A percentile compares a stretch with the other conserved stretches of the same genome.
Conservation (phyloP, 345 rosid species). For the Raphanus sativus region DNA sequence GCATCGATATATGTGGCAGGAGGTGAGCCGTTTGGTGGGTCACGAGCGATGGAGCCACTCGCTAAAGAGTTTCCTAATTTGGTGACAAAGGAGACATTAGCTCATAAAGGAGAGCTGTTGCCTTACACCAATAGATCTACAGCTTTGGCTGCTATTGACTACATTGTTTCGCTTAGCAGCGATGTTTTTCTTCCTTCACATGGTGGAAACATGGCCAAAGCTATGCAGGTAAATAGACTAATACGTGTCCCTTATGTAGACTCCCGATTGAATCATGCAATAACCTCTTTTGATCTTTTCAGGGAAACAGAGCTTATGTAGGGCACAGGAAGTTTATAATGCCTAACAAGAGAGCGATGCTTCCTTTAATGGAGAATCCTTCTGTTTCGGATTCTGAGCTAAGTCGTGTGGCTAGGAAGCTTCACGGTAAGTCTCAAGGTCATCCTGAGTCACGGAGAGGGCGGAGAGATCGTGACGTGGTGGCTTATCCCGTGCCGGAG, state of each 20-base stretch:
- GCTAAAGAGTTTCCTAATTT: constrained; percentile 51
- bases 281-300: not conserved
- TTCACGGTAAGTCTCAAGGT: constrained; percentile 62
- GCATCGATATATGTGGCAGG: constrained; percentile 67
- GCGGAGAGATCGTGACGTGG: constrained; percentile 58
- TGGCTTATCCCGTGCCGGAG: constrained; percentile 69
- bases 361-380: constrained; percentile 56
- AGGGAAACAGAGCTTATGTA: constrained; percentile 74
- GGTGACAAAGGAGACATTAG: constrained; percentile 58
- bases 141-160: constrained; percentile 72
- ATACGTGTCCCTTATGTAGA: too few relatives aligned
- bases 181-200: constrained; percentile 77
- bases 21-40: constrained; percentile 74
- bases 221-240: constrained; percentile 51
- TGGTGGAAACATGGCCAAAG: constrained; percentile 84
- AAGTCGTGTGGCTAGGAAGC: constrained; percentile 44
- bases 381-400: constrained; percentile 55
- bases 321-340: constrained; percentile 71
- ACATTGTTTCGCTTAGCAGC: constrained; percentile 66
- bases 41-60: constrained; percentile 57
- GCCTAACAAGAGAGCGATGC: constrained; percentile 68
- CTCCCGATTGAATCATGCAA: too few relatives aligned
- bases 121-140: constrained; percentile 60
- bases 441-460: constrained; percentile 57
- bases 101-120: constrained; percentile 55